Evolutionary conservation across 179 eudicot genomes (phyloP).

Genomic region (Pouteria campechiana): DNA sequence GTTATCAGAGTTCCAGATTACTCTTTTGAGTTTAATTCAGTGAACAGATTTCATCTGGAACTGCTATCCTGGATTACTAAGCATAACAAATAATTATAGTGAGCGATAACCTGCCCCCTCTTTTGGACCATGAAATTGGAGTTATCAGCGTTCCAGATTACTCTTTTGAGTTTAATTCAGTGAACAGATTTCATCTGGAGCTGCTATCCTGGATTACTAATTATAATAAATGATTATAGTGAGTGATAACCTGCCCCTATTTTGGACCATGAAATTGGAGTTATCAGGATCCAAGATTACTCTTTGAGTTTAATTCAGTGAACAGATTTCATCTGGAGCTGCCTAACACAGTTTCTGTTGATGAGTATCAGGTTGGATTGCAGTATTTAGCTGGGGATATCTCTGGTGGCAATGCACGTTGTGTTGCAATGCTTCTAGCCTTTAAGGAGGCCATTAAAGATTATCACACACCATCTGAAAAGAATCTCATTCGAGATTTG

Average conservation of each 20-base stretch:
- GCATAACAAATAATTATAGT: too few relatives aligned
- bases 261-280: too few relatives aligned
- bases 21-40: neutral
- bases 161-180: neutral
- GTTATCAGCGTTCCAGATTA: neutral
- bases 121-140: too few relatives aligned
- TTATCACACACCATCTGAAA: conserved; percentile 78
- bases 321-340: neutral
- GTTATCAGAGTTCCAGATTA: neutral
- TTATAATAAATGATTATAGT: too few relatives aligned
- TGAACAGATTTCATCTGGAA: too few relatives aligned
- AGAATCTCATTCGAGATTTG: conserved; percentile 68
- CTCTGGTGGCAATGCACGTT: conserved; percentile 93
- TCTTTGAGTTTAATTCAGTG: neutral
- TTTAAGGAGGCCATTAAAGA: conserved; percentile 84
- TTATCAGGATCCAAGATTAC: neutral
- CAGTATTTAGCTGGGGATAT: conserved; percentile 79
- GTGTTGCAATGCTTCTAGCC: conserved; percentile 98
- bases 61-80: too few relatives aligned
- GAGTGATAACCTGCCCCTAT: too few relatives aligned
- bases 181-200: too few relatives aligned
- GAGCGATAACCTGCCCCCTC: too few relatives aligned
- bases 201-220: too few relatives aligned
- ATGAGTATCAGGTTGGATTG: conserved; percentile 70
- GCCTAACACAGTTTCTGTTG: neutral